Base-by-base conservation (phyloP, 2,329 filamentous ascomycete species). In the Microsporum canis region DNA sequence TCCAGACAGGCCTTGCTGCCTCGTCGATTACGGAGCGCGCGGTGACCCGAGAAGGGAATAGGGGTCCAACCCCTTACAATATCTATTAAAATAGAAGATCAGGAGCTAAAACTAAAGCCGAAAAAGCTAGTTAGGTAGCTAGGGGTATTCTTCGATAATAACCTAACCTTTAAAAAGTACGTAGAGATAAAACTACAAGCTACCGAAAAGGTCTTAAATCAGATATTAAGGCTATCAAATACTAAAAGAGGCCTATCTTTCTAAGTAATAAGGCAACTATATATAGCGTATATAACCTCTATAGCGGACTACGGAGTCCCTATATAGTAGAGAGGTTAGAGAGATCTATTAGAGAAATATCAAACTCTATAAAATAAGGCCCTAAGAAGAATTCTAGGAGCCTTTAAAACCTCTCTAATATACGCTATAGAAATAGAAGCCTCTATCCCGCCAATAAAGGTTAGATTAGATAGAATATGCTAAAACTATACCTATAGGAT, bases 171-270 rank as follows among this genome's bases (percentile, higher is more conserved):
- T n/a, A n/a, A n/a, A n/a, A n/a, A n/a, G n/a, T n/a, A n/a, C n/a
- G n/a, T n/a, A n/a, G n/a, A n/a, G n/a, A n/a, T n/a, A n/a, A n/a
- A 17, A 17, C 17, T 41, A 41, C 2, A 12, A n/a, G 39, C 12
- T 7, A 34, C 57, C 7, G 31, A 38, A 23, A 59, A 10, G 5
- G 17, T 59, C 5, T 31, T 49, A 8, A 34, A 14, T 36, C 1
- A 29, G n/a, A 59, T 59, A 34, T 8, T 3, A 27, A 59, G 10
- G 29, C n/a, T 59, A 43, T 49, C 3, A 3, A 59, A 49, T 36
- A 59, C 5, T 7, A 36, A 59, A 29, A 59, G 34, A 43, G 57
- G 57, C 3, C 38, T 59, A 23, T 41, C 33, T 59, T 59, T 43
- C 1, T 33, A 59, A 41, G 57, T 34, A 23, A 29, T 45, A 3